These are phyloP conservation scores for Penicillium tannophilum DNA, from an alignment of 495 filamentous ascomycete genomes.

Conservation along the genomic window DNA sequence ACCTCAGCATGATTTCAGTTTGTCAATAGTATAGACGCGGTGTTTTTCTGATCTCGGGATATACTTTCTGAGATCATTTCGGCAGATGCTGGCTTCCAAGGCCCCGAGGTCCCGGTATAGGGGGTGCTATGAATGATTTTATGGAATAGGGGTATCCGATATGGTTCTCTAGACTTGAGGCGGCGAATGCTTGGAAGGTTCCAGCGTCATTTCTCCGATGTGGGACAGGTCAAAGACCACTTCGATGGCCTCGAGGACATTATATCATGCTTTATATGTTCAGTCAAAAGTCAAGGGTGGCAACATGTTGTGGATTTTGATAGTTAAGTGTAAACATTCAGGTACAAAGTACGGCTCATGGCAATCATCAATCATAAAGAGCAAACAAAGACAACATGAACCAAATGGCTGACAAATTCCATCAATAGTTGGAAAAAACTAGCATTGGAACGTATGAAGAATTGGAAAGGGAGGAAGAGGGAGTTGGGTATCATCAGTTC, in stretches of 20 bases:
- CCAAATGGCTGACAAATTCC: slow-evolving; percentile 2
- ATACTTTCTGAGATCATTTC: too few species aligned
- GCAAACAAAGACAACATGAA: neutral
- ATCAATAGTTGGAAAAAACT: neutral
- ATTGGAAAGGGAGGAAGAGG: neutral
- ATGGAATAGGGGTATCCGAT: too few species aligned
- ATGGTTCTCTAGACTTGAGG: neutral
- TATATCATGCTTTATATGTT: neutral
- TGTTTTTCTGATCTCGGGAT: too few species aligned
- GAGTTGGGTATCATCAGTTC: slow-evolving; percentile 31
- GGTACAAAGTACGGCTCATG: slow-evolving; percentile 13
- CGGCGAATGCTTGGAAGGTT: neutral
- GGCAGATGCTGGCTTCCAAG: too few species aligned
- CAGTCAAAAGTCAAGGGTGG: neutral
- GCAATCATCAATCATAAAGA: slow-evolving; percentile 30
- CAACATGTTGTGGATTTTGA: neutral
- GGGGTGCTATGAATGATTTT: too few species aligned
- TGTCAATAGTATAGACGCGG: too few species aligned
- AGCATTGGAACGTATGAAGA: neutral
- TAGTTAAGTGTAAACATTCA: neutral
- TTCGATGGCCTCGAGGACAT: neutral
- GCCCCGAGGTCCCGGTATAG: too few species aligned
- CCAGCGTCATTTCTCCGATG: too few species aligned
- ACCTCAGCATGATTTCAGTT: too few species aligned
- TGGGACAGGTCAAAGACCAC: too few species aligned